Percentiles rank a stretch among this genome's conserved stretches.
These are phyloP conservation scores for Senna tora DNA, from an alignment of 306 rosid species.

Conservation along the genomic window DNA sequence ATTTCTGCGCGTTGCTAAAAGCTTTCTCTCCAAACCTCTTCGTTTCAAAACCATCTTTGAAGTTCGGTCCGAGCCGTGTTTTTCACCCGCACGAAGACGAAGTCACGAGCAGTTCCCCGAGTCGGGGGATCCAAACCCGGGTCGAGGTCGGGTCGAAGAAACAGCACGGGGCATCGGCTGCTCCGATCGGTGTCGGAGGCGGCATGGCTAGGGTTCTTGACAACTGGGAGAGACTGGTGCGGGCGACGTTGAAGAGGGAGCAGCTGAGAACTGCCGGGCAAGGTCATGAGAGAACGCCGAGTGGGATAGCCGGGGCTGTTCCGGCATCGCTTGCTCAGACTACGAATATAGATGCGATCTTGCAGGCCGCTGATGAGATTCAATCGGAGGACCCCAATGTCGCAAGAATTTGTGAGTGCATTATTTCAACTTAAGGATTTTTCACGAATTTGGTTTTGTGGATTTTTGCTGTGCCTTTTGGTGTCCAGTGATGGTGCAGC, in stretches of 20 bases:
- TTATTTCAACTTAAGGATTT: background rate
- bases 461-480: constrained; percentile 8
- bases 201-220: constrained; percentile 76
- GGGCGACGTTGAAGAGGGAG: constrained; percentile 74
- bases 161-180: background rate
- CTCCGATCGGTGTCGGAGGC: constrained; percentile 38
- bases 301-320: constrained; percentile 83
- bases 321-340: constrained; percentile 75
- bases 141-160: background rate
- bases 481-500: background rate
- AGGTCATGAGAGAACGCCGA: constrained; percentile 61
- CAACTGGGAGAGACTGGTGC: constrained; percentile 86
- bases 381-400: constrained; percentile 75
- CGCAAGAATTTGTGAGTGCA: constrained; percentile 74
- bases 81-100: background rate
- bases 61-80: background rate
- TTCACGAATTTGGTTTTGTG: background rate
- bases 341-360: constrained; percentile 76
- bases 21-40: background rate
- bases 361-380: constrained; percentile 91
- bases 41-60: background rate
- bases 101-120: background rate
- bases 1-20: background rate
- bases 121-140: constrained; percentile 10
- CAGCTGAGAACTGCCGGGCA: constrained; percentile 70